phyloP scores from a whole-genome alignment of 495 filamentous ascomycete species.

The Xylaria intraflava region DNA sequence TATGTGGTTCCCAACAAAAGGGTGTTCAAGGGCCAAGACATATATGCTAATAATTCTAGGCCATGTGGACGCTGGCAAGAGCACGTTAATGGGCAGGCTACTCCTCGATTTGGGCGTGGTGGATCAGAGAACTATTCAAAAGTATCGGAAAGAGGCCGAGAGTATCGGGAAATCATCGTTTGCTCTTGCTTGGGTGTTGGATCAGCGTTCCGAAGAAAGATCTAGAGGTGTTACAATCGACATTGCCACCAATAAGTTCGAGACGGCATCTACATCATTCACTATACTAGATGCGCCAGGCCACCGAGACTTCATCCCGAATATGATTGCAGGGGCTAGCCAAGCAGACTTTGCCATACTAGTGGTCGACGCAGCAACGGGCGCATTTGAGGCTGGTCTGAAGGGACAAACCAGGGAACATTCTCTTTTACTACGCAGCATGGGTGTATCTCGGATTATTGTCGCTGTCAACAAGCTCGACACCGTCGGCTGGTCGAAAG shows the following conservation, averaged over 20 bases:
- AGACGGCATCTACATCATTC: conserved; percentile 77
- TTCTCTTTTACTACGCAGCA: conserved; percentile 79
- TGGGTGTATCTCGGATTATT: conserved; percentile 82
- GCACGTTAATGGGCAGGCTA: conserved; percentile 93
- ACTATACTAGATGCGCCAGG: conserved; percentile 95
- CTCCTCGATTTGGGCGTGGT: conserved; percentile 83
- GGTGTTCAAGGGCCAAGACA: neutral
- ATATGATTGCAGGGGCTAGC: conserved; percentile 95
- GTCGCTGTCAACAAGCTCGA: conserved; percentile 96
- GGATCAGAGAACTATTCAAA: conserved; percentile 79
- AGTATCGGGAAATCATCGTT: conserved; percentile 93
- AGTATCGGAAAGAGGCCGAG: conserved; percentile 79
- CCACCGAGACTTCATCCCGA: conserved; percentile 92
- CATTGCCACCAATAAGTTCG: conserved; percentile 88
- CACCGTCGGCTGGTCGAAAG: conserved; percentile 68
- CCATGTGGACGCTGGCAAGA: conserved; percentile 96
- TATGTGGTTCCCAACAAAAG: conserved; percentile 32
- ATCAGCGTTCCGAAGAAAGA: conserved; percentile 83
- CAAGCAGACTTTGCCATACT: conserved; percentile 96
- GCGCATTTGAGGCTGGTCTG: conserved; percentile 87
- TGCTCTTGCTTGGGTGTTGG: conserved; percentile 91
- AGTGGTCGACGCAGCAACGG: conserved; percentile 81
- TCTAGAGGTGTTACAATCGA: conserved; percentile 92
- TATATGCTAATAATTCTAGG: conserved; percentile 41
- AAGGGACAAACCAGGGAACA: conserved; percentile 95